Base-by-base conservation (phyloP, 2,329 filamentous ascomycete genomes). In the Xylariaceae sp. region DNA sequence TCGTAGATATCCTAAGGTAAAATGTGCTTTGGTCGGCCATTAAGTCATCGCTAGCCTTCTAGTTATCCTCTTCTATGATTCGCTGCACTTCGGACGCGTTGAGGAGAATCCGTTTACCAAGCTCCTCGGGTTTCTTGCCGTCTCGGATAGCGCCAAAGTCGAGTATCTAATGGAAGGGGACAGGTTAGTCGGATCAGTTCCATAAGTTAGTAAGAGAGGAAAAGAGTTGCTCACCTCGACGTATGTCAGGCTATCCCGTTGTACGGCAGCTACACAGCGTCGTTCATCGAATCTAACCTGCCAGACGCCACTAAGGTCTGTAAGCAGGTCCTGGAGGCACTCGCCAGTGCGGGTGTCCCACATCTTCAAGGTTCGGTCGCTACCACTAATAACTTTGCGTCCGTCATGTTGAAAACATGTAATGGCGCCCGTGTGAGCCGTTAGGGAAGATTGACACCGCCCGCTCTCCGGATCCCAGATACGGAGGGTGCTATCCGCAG, bases 341-440 rank as follows among this genome's bases (percentile, higher is more conserved):
- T 97, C 89, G 42, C 94, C 94, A 1, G 88, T 96, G 65, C 86
- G 85, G 43, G 97, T 89, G 67, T 99, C 91, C 94, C 94, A 99
- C 91, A 99, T 95, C 78, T 99, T 99, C 60, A 99, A 79, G 3
- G 91, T 97, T 66, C 93, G 87, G 71, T 99, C 94, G 54, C 91
- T 96, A 50, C 94, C 94, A 33, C 91, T 96, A 52, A 99, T 96
- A 27, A 99, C 92, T 70, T 99, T 99, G 62, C 92, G 89, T 0
- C 88, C 91, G 69, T 99, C 94, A 65, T 99, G 94, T 73, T 99
- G 94, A 73, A 99, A 99, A 72, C 94, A 99, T 4, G 94, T 99
- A 60, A 99, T 99, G 18, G 94, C 94, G 29, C 93, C 94, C 0
- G 93, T 97, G 67, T 99, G 94, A 0, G 94, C 94, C 63, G 88